Evolutionary conservation across 169 alveolate species (phyloP), one percentile per base, ranked within the genome.

Genomic region (Plasmodium adleri): DNA sequence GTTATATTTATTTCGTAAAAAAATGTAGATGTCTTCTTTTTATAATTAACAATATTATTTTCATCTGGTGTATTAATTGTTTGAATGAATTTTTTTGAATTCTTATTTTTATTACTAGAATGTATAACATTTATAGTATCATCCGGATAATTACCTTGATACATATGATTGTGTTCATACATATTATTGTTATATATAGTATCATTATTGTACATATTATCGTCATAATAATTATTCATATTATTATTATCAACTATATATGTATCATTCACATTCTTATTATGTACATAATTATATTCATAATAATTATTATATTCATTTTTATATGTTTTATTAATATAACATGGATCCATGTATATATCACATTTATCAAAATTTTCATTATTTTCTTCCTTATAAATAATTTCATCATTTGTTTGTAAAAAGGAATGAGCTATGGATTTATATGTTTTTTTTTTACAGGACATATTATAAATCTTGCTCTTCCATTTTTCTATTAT

Each of bases 1-100:
- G 78, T 86, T 59, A 86, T 86, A 22, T 60, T 86, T 49, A 86
- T 86, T 60, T 86, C 92, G 56, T 86, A 86, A 71, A 86, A 67
- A 54, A 67, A 67, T 17, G 17, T 13, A 52, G 62, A 52, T 6
- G 15, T 52, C 17, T 13, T 32, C 9, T 32, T 5, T 32, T 32
- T 5, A 32, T 32, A 32, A 32, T 32, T 32, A 32, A 32, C 45
- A 32, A 32, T 32, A 32, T 32, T 32, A 32, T 32, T 32, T 3
- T 32, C 45, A 32, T 32, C 4, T 32, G 45, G 8, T 32, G 45
- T 8, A 32, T 32, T 32, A 32, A 32, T 32, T 32, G 4, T 4
- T 32, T 32, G 45, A 32, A 32, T 4, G 8, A 32, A 32, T 32
- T 32, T 32, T 3, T 32, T 32, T 3, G 45, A 32, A 32, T 32